Conservation (phyloP, 2,329 filamentous ascomycete genomes). For the Colletotrichum sp. region DNA sequence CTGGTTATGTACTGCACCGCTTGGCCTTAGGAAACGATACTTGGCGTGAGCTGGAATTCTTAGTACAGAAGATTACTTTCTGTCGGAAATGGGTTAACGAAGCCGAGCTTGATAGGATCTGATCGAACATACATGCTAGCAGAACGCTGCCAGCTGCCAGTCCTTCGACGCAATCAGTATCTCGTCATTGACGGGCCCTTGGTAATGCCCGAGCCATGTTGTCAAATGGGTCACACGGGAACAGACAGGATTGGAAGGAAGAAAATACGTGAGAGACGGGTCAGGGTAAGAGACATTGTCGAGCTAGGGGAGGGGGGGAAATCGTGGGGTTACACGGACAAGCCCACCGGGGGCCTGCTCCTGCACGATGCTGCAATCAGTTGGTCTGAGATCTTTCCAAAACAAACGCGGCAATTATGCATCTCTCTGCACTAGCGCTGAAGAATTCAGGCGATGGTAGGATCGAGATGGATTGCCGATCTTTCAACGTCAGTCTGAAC, state of each 20-base stretch:
- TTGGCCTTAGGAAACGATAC: background rate
- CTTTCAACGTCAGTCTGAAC: background rate
- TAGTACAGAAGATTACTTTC: background rate
- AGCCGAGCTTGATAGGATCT: background rate
- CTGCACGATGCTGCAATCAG: constrained; percentile 16
- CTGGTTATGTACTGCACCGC: background rate
- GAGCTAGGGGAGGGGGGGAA: too few species aligned
- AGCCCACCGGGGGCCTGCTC: background rate
- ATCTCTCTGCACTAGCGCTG: background rate
- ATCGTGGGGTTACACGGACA: background rate
- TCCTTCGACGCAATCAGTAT: background rate
- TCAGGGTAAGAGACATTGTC: background rate
- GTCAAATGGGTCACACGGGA: background rate
- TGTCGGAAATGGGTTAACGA: background rate
- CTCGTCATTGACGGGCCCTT: background rate
- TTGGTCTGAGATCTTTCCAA: background rate
- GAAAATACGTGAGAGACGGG: background rate
- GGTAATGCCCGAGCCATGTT: background rate
- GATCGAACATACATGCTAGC: background rate
- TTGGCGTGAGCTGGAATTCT: background rate
- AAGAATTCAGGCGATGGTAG: background rate
- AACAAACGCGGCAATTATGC: background rate
- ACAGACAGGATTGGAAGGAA: background rate
- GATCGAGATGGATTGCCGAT: background rate
- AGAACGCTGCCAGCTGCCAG: background rate